Percentiles rank a stretch among this genome's conserved stretches.
Conservation (phyloP, 495 filamentous ascomycete genomes). For the Aspergillus hancockii region DNA sequence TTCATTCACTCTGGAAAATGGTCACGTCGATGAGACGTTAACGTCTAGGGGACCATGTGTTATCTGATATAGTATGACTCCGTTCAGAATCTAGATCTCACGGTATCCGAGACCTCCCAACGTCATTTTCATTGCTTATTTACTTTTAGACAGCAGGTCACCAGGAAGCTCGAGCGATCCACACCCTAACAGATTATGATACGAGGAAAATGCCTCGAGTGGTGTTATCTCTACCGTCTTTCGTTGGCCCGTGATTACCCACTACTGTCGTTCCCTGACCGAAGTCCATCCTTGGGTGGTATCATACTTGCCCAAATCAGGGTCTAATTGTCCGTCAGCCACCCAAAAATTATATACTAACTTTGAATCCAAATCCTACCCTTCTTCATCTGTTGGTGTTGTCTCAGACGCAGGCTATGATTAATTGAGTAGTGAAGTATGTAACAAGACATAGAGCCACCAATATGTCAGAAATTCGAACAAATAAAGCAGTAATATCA, state of each 20-base stretch:
- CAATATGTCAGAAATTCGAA: constrained; percentile 12
- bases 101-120: too few relatives aligned
- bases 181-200: constrained; percentile 16
- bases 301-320: background rate
- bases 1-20: too few relatives aligned
- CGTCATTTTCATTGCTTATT: too few relatives aligned
- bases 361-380: too few relatives aligned
- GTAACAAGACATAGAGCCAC: constrained; percentile 6
- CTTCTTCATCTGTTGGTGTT: background rate
- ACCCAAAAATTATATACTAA: too few relatives aligned
- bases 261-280: constrained; percentile 3
- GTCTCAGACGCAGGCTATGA: background rate
- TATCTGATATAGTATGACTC: too few relatives aligned
- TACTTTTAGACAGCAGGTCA: too few relatives aligned
- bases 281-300: background rate
- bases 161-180: background rate
- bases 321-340: constrained; percentile 20
- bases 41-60: too few relatives aligned
- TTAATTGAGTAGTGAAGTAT: constrained; percentile 2
- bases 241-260: constrained; percentile 13
- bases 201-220: constrained; percentile 25
- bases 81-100: too few relatives aligned
- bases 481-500: constrained; percentile 29
- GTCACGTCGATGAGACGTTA: too few relatives aligned
- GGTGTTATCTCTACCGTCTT: constrained; percentile 5